Conservation (phyloP, 2,329 filamentous ascomycete species). For the Sporothrix mexicana region DNA sequence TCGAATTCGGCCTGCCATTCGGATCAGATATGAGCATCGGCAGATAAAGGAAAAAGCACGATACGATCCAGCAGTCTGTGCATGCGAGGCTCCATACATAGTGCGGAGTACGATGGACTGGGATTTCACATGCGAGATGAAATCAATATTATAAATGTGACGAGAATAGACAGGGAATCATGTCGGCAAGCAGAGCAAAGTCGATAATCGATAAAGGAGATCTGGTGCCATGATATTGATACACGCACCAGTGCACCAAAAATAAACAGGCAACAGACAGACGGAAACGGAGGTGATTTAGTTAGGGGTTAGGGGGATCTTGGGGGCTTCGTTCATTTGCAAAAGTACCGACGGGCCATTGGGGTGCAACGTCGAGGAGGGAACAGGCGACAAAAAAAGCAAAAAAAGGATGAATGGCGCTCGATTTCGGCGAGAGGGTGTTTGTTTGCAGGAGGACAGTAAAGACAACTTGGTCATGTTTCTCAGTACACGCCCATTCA, state of each 20-base stretch:
- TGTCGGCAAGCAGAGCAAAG: not conserved
- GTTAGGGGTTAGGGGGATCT: too few species aligned
- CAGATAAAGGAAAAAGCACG: not conserved
- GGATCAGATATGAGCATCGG: not conserved
- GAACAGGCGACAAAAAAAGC: not conserved
- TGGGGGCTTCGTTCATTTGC: not conserved
- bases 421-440: not conserved
- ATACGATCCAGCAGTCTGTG: slow-evolving; percentile 7
- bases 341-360: slow-evolving; percentile 22
- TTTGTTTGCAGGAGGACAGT: not conserved
- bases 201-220: not conserved
- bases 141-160: not conserved
- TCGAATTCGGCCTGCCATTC: not conserved
- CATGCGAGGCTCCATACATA: too few species aligned
- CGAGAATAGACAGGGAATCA: not conserved
- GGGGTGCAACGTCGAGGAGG: not conserved
- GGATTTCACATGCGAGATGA: not conserved
- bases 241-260: not conserved
- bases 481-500: not conserved
- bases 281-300: not conserved
- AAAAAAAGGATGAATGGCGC: too few species aligned
- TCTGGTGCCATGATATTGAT: not conserved
- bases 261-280: too few species aligned
- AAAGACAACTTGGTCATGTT: not conserved
- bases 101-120: too few species aligned